Base-by-base conservation (phyloP, 208 protist genomes). In the Trypanosoma boissoni region DNA sequence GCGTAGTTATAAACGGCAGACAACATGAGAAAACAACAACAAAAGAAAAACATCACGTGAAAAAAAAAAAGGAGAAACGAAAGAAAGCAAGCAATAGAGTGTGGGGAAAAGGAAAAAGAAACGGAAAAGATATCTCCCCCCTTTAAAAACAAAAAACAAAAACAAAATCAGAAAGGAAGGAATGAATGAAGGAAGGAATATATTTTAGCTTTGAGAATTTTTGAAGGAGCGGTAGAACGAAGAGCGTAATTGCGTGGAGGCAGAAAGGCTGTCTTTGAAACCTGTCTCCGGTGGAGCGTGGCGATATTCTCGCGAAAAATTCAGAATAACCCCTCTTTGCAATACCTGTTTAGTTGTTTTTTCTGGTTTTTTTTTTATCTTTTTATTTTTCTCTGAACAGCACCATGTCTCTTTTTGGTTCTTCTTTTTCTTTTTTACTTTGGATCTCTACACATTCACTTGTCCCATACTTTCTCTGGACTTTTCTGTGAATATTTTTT, bases 21-120 rank as follows among this genome's bases (percentile, higher is more conserved):
- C 12, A 34, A 54, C 20, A 54, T 16, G n/a, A 54, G 26, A 54
- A 32, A 18, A 54, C 6, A 54, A 26, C 14, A 64, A 55, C 39
- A 55, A 55, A 64, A 36, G 34, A 31, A 55, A 55, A 64, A 53
- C 27, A 44, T 32, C 8, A 54, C 12, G 48, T 32, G 26, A 32
- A 34, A 32, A 54, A 31, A 34, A n/a, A n/a, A 24, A 32, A n/a
- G 31, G 48, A 34, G 48, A 18, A 55, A 45, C 37, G 21, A 44
- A 14, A 27, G 12, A 12, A 3, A 26, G 42, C 8, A 37, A n/a
- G 27, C 16, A 27, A 37, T 6, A 39, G 34, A 39, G 34, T 16
- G 34, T 16, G 34, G 12, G 12, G 12, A 39, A 39, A 39, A 39
- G 34, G 12, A 39, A 39, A 39, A 39, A 39, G 34, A 39, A 50